Evolutionary conservation across 192 early-diverging fungal species (phyloP).

Genomic region (Gaertneriomyces sp.): DNA sequence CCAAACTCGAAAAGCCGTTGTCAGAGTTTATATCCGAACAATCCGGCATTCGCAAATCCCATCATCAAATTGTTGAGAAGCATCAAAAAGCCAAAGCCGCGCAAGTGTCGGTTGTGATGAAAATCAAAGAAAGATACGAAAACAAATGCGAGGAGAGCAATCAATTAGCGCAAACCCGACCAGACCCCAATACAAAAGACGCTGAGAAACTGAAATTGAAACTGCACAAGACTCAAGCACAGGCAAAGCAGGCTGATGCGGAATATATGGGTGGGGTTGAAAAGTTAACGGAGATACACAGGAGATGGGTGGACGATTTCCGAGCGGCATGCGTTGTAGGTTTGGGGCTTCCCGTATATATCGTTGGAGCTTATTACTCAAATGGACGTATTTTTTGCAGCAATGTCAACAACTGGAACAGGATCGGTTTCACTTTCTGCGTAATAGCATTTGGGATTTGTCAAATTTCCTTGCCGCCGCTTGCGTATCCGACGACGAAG

Average conservation of each 20-base stretch:
- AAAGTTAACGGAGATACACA: constrained; percentile 43
- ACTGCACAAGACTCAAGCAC: constrained; percentile 37
- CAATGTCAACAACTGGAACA: constrained; percentile 53
- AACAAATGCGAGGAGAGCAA: constrained; percentile 40
- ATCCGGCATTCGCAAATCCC: constrained; percentile 43
- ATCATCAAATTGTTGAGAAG: constrained; percentile 44
- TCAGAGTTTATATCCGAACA: constrained; percentile 42
- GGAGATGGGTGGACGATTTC: constrained; percentile 47
- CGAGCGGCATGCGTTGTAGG: constrained; percentile 37
- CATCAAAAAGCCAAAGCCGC: constrained; percentile 43
- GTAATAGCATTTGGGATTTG: constrained; percentile 50
- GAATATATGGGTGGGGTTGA: constrained; percentile 46
- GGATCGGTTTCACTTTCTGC: constrained; percentile 49
- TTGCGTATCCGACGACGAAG: constrained; percentile 57
- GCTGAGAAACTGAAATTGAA: constrained; percentile 39
- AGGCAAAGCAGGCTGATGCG: constrained; percentile 42
- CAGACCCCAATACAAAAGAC: constrained; percentile 34
- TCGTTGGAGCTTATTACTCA: background rate
- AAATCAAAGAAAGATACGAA: constrained; percentile 47
- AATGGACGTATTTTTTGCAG: constrained; percentile 12
- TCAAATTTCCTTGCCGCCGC: constrained; percentile 49
- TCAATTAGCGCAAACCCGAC: constrained; percentile 22
- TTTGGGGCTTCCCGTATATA: constrained; percentile 5
- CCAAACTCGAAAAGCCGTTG: constrained; percentile 45
- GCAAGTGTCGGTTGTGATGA: constrained; percentile 36